Percentiles rank a stretch among this genome's conserved stretches.
phyloP scores from a whole-genome alignment of 2,329 filamentous ascomycete genomes.

The Fusarium decemcellulare region DNA sequence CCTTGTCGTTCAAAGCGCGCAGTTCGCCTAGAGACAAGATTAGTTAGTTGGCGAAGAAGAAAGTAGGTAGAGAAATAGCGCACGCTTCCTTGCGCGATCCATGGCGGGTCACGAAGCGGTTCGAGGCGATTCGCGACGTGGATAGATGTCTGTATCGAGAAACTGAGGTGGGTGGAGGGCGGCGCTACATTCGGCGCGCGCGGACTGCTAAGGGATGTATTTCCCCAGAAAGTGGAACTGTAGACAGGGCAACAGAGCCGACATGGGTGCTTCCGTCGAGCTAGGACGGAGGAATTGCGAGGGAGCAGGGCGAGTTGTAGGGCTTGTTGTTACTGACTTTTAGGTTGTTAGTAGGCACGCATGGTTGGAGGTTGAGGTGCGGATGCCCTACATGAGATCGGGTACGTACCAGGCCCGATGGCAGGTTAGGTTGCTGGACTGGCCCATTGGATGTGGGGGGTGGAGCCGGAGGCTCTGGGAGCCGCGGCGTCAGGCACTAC shows the following conservation, averaged over 20 bases:
- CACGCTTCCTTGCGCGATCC: conserved; percentile 77
- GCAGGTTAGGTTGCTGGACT: not conserved
- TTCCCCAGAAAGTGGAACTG: conserved; percentile 53
- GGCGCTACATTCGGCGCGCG: conserved; percentile 64
- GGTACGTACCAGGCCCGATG: conserved; percentile 20
- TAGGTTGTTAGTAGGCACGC: conserved; percentile 26
- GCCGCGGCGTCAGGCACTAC: not conserved
- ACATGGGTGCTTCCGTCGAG: conserved; percentile 56
- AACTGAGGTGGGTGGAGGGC: conserved; percentile 40
- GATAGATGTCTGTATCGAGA: conserved; percentile 31
- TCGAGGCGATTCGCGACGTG: conserved; percentile 45
- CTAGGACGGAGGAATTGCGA: conserved; percentile 44
- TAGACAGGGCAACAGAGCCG: conserved; percentile 53
- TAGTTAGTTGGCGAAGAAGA: conserved; percentile 17
- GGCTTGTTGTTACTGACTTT: conserved; percentile 41
- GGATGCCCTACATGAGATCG: conserved; percentile 21
- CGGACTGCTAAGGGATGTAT: conserved; percentile 59
- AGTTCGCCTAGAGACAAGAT: conserved; percentile 78
- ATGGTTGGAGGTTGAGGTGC: conserved; percentile 23
- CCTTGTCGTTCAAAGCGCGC: conserved; percentile 87
- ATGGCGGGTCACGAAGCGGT: conserved; percentile 61
- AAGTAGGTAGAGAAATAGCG: conserved; percentile 43
- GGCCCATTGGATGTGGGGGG: conserved; percentile 5
- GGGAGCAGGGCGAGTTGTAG: conserved; percentile 35
- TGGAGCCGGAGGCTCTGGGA: conserved; percentile 9